Percentiles rank a stretch among this genome's conserved stretches.
These are phyloP conservation scores for Lentinula sp. DNA, from an alignment of 768 basidiomycete genomes.

Conservation along the genomic window DNA sequence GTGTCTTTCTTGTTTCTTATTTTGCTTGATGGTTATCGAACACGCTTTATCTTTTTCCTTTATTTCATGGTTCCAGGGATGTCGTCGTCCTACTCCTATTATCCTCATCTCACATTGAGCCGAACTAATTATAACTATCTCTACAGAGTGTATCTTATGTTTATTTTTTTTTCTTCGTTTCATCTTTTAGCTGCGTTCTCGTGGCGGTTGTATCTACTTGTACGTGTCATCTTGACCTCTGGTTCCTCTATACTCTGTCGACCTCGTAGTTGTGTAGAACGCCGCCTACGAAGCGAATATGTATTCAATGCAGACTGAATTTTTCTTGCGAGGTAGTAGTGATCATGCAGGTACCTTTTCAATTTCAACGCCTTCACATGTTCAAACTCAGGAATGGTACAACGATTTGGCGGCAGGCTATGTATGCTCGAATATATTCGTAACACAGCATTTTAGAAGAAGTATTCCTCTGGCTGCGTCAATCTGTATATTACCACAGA, in stretches of 20 bases:
- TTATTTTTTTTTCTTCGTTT: neutral
- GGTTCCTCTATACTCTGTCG: neutral
- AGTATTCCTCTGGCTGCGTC: no score
- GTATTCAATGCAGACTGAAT: neutral
- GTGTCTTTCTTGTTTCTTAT: neutral
- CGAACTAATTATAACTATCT: neutral
- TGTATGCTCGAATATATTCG: no score
- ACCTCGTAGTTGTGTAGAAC: slow-evolving; percentile 2
- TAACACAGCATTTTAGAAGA: no score
- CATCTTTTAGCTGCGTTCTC: neutral
- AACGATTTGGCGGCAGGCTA: no score
- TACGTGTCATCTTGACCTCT: neutral
- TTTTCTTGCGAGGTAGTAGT: no score
- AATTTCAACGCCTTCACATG: no score
- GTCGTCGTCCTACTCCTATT: neutral
- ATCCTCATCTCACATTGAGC: neutral
- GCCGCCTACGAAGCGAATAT: neutral
- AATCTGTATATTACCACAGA: neutral
- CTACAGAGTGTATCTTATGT: neutral
- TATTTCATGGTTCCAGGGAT: neutral
- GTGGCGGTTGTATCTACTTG: neutral
- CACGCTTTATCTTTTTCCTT: neutral
- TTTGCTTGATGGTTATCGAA: neutral
- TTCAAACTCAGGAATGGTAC: no score
- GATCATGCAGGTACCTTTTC: no score